Conservation (phyloP, 1,284 basidiomycete species). For the Ceratobasidium theobromae region DNA sequence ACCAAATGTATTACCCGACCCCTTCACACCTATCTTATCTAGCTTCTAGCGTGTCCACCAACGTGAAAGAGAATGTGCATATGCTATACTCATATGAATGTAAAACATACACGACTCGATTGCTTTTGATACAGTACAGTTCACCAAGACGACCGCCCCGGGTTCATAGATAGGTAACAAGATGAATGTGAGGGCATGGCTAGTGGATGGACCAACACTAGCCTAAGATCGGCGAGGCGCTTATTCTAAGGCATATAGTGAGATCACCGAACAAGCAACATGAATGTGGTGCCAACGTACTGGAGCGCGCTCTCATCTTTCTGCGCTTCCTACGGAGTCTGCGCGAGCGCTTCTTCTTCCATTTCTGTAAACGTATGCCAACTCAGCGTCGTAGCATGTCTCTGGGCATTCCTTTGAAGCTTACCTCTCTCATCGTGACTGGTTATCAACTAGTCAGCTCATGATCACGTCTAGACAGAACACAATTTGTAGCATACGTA, state of each 20-base stretch:
- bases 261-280: neutral
- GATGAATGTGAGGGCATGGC: constrained; percentile 15
- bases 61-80: constrained; percentile 23
- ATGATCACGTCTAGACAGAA: too few relatives aligned
- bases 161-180: constrained; percentile 20
- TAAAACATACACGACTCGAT: constrained; percentile 31
- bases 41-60: neutral
- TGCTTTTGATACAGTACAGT: constrained; percentile 31
- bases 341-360: constrained; percentile 87
- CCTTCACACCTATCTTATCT: neutral
- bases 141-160: constrained; percentile 26
- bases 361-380: constrained; percentile 56
- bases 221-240: constrained; percentile 36
- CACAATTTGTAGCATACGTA: constrained; percentile 15
- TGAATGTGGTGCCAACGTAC: constrained; percentile 51
- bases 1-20: neutral
- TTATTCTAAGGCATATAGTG: constrained; percentile 43
- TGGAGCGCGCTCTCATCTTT: constrained; percentile 90
- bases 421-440: constrained; percentile 32
- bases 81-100: constrained; percentile 17
- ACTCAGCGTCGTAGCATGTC: neutral
- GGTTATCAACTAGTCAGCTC: too few relatives aligned
- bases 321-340: constrained; percentile 85
- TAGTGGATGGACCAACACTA: constrained; percentile 11
- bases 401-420: neutral